Evolutionary conservation across 345 rosid species (phyloP).

Genomic region (Citrus unshiu): DNA sequence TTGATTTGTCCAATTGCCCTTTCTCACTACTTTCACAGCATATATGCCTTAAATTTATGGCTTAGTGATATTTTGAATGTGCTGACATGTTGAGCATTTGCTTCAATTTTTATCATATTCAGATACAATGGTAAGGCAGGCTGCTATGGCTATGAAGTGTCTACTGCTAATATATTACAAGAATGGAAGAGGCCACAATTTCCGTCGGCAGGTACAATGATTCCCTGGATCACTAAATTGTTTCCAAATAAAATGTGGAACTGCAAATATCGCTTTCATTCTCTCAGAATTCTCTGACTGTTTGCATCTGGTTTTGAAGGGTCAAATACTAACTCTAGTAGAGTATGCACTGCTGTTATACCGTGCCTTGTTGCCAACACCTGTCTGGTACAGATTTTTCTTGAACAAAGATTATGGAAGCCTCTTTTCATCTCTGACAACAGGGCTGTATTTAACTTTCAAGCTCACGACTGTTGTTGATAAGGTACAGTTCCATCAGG

Average conservation of each 20-base stretch:
- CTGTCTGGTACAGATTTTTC: slow-evolving; percentile 91
- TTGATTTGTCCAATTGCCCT: neutral
- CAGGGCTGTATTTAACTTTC: slow-evolving; percentile 81
- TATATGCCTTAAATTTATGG: neutral
- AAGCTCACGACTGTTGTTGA: slow-evolving; percentile 76
- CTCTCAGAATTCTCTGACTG: slow-evolving; percentile 8
- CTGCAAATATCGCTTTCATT: neutral
- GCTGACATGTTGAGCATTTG: neutral
- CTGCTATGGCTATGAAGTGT: slow-evolving; percentile 54
- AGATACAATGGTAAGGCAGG: slow-evolving; percentile 61
- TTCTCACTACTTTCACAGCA: neutral
- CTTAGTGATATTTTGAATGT: neutral
- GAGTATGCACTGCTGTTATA: slow-evolving; percentile 67
- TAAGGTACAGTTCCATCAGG: slow-evolving; percentile 41
- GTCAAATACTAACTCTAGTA: slow-evolving; percentile 76
- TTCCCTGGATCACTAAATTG: neutral
- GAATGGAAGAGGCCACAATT: slow-evolving; percentile 48
- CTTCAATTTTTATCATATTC: slow-evolving; percentile 13
- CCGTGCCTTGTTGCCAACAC: slow-evolving; percentile 80
- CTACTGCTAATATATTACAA: slow-evolving; percentile 50
- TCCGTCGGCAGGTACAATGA: slow-evolving; percentile 46
- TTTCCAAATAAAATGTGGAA: neutral
- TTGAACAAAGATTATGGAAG: slow-evolving; percentile 83
- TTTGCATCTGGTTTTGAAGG: slow-evolving; percentile 38
- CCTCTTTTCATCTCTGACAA: slow-evolving; percentile 77